Base-by-base conservation (phyloP, 2,329 filamentous ascomycete genomes). In the Thelonectria discophora region DNA sequence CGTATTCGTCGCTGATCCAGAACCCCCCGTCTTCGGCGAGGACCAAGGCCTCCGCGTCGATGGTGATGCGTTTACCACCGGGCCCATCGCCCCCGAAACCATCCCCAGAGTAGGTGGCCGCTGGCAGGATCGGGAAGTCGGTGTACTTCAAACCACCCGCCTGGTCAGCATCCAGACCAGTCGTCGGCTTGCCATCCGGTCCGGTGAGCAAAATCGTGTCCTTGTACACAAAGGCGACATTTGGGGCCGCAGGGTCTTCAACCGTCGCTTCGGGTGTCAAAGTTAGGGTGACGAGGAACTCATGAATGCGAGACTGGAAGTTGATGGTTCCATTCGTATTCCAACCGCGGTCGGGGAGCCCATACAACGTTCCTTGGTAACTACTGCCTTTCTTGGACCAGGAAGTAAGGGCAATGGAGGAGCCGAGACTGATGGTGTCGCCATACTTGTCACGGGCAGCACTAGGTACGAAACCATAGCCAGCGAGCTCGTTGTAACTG, bases 1-100 rank as follows among this genome's bases (percentile, higher is more conserved):
- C 89, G 71, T 90, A 90, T 76, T 92, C 90, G 70, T 92, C 90
- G 8, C 81, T 84, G 40, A 91, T 79, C 88, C 88, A 92, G 76
- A 90, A 91, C 0, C 81, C 80, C 12, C 84, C 86, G 56, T 90
- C 84, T 0, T 77, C 66, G 50, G 82, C 83, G 7, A 92, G 79
- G 1, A 86, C 84, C 0, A 93, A 77, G 1, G 89, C 90, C 77
- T 93, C 90, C 0, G 84, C 77, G 69, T 93, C 90, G 2, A 92
- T 71, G 0, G 84, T 74, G 34, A 91, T 81, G 12, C 86, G 80
- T 59, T 80, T 81, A 1, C 86, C 88, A 7, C 88, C 89, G 0
- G 82, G 72, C 0, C 88, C 88, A 2, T 77, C 68, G 7, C 83
- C 82, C 2, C 89, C 89, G 71, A 90, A 92, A 3, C 89, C 90